phyloP scores from a whole-genome alignment of 1,284 basidiomycete genomes.

The Puccinia horiana region DNA sequence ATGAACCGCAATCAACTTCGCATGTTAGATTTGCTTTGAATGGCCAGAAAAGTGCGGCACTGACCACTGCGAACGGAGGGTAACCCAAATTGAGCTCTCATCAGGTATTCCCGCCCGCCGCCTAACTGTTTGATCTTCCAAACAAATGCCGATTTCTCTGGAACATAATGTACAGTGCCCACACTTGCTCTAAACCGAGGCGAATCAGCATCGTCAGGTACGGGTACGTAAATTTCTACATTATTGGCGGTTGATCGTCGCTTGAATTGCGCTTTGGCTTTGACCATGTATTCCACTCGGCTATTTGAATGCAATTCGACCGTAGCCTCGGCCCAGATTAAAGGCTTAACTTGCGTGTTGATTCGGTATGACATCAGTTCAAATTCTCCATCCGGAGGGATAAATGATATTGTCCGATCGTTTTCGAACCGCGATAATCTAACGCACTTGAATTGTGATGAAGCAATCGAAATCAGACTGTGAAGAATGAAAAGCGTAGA shows the following conservation, averaged over 20 bases:
- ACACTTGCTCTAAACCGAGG: slow-evolving; percentile 82
- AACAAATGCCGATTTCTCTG: slow-evolving; percentile 92
- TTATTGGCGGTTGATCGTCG: slow-evolving; percentile 94
- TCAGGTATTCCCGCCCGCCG: slow-evolving; percentile 87
- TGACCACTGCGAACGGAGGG: slow-evolving; percentile 81
- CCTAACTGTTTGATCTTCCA: slow-evolving; percentile 98
- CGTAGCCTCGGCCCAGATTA: slow-evolving; percentile 96
- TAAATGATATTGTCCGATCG: slow-evolving; percentile 98
- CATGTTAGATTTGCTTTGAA: not conserved
- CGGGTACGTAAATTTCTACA: slow-evolving; percentile 95
- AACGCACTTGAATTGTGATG: slow-evolving; percentile 67
- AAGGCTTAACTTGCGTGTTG: slow-evolving; percentile 92
- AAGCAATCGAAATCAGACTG: not conserved
- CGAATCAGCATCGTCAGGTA: slow-evolving; percentile 96
- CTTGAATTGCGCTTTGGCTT: slow-evolving; percentile 97
- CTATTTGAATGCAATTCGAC: slow-evolving; percentile 92
- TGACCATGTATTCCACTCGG: slow-evolving; percentile 96
- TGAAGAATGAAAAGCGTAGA: not conserved
- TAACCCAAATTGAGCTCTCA: slow-evolving; percentile 92
- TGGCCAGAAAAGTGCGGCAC: slow-evolving; percentile 54
- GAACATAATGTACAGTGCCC: slow-evolving; percentile 88
- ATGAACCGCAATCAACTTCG: not conserved
- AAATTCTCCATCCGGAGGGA: slow-evolving; percentile 98
- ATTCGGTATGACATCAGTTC: slow-evolving; percentile 97
- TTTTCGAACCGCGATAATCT: slow-evolving; percentile 99